Evolutionary conservation across 2,329 filamentous ascomycete genomes (phyloP).

Genomic region (Aspergillus brasiliensis): DNA sequence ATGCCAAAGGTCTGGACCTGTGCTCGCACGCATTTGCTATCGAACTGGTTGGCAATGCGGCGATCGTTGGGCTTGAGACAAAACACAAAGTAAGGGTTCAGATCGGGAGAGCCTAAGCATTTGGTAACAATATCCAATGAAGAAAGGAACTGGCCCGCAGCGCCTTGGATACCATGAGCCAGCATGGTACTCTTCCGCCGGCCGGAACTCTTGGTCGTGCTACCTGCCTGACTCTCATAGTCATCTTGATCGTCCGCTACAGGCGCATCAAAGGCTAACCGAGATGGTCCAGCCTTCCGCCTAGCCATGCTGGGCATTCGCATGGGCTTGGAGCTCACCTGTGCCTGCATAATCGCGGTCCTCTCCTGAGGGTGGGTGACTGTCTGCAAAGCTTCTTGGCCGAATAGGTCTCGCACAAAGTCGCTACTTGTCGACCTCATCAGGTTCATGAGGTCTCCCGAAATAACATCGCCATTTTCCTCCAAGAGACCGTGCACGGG

Average conservation of each 20-base stretch:
- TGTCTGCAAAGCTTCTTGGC: constrained; percentile 92
- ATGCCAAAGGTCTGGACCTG: constrained; percentile 96
- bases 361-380: constrained; percentile 91
- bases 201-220: constrained; percentile 29
- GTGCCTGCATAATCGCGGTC: constrained; percentile 89
- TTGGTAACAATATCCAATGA: constrained; percentile 89
- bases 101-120: constrained; percentile 76
- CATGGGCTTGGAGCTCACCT: constrained; percentile 92
- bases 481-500: constrained; percentile 83
- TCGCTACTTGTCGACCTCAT: constrained; percentile 84
- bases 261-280: constrained; percentile 39
- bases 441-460: constrained; percentile 91
- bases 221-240: constrained; percentile 36
- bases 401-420: constrained; percentile 87
- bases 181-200: constrained; percentile 44
- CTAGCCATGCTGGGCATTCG: constrained; percentile 90
- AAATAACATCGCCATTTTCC: constrained; percentile 95
- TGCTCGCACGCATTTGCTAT: constrained; percentile 95
- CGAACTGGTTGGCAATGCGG: constrained; percentile 96
- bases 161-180: constrained; percentile 67
- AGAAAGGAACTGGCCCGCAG: constrained; percentile 86
- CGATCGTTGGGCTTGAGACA: constrained; percentile 97
- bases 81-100: constrained; percentile 95
- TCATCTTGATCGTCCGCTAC: constrained; percentile 45
- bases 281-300: constrained; percentile 64